Conservation (phyloP, 805 yeast species). For the Zygotorulaspora florentina region DNA sequence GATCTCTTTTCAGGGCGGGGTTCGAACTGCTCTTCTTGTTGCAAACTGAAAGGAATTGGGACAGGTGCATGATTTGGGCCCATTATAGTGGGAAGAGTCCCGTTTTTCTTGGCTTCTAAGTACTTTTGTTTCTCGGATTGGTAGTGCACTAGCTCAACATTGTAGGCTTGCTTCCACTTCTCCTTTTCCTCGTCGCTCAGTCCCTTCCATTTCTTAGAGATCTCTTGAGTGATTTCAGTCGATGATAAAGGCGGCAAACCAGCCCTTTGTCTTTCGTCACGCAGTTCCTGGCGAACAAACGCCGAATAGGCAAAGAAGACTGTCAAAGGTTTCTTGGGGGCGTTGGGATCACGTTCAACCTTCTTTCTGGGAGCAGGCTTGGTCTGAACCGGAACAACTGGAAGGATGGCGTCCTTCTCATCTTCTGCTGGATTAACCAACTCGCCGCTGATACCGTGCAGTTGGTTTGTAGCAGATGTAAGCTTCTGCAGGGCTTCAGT, state of each 20-base stretch:
- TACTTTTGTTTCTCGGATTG: conserved; percentile 45
- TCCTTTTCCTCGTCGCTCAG: conserved; percentile 66
- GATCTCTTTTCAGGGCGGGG: conserved; percentile 35
- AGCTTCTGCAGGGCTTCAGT: conserved; percentile 40
- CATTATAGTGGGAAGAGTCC: conserved; percentile 26
- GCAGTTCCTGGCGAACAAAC: conserved; percentile 64
- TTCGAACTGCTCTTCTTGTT: conserved; percentile 20
- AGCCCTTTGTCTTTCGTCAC: conserved; percentile 57
- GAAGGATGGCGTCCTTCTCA: conserved; percentile 26
- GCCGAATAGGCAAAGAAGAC: conserved; percentile 78
- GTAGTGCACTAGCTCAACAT: conserved; percentile 42
- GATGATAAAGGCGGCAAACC: conserved; percentile 64
- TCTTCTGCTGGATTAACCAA: conserved; percentile 34
- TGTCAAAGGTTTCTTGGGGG: conserved; percentile 92
- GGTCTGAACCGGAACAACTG: conserved; percentile 16
- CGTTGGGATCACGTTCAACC: conserved; percentile 78
- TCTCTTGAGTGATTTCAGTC: conserved; percentile 72
- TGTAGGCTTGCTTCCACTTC: conserved; percentile 60
- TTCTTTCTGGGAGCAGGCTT: conserved; percentile 40
- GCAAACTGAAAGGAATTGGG: conserved; percentile 37
- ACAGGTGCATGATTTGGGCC: conserved; percentile 40
- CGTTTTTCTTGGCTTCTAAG: conserved; percentile 43
- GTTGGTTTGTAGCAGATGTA: conserved; percentile 36
- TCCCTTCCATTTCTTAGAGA: conserved; percentile 74
- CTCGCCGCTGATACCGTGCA: conserved; percentile 29